Evolutionary conservation across 2,329 filamentous ascomycete genomes (phyloP).

Genomic region (Ophiocordyceps camponoti-saundersi): DNA sequence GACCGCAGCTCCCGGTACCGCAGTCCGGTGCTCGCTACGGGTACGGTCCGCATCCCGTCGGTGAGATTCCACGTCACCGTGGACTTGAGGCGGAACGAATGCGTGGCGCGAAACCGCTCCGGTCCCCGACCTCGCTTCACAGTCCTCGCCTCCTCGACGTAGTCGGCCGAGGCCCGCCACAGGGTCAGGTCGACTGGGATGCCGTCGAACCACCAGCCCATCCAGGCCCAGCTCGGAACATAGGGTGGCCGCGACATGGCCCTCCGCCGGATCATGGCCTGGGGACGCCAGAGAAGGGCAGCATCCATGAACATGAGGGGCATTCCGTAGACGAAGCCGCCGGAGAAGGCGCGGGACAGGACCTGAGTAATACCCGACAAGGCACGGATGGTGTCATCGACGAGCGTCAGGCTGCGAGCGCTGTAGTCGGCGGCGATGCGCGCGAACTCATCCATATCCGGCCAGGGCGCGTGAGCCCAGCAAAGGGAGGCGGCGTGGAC

Average conservation of each 20-base stretch:
- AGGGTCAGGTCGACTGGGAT: slow-evolving; percentile 22
- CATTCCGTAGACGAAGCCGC: slow-evolving; percentile 27
- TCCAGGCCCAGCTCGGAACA: slow-evolving; percentile 28
- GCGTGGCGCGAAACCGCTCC: slow-evolving; percentile 18
- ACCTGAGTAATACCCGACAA: slow-evolving; percentile 25
- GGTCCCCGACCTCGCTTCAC: slow-evolving; percentile 13
- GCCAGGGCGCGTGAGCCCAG: slow-evolving; percentile 24
- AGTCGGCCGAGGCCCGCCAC: slow-evolving; percentile 25
- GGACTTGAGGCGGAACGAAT: slow-evolving; percentile 20
- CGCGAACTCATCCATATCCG: slow-evolving; percentile 27
- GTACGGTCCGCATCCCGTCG: slow-evolving; percentile 16
- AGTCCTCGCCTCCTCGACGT: slow-evolving; percentile 19
- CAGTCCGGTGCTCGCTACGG: slow-evolving; percentile 19
- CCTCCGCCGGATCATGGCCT: slow-evolving; percentile 22
- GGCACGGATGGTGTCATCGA: slow-evolving; percentile 24
- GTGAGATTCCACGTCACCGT: slow-evolving; percentile 22
- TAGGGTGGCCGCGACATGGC: slow-evolving; percentile 18
- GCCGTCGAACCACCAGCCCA: slow-evolving; percentile 29
- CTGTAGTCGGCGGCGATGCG: slow-evolving; percentile 26
- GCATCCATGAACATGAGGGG: slow-evolving; percentile 27
- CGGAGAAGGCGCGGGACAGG: slow-evolving; percentile 21
- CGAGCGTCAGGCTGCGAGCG: slow-evolving; percentile 18
- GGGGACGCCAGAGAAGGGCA: slow-evolving; percentile 26
- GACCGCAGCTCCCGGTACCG: slow-evolving; percentile 21
- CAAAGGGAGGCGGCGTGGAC: slow-evolving; percentile 16